These are phyloP conservation scores for Naematelia encephala DNA, from an alignment of 768 basidiomycete genomes.

Conservation along the genomic window DNA sequence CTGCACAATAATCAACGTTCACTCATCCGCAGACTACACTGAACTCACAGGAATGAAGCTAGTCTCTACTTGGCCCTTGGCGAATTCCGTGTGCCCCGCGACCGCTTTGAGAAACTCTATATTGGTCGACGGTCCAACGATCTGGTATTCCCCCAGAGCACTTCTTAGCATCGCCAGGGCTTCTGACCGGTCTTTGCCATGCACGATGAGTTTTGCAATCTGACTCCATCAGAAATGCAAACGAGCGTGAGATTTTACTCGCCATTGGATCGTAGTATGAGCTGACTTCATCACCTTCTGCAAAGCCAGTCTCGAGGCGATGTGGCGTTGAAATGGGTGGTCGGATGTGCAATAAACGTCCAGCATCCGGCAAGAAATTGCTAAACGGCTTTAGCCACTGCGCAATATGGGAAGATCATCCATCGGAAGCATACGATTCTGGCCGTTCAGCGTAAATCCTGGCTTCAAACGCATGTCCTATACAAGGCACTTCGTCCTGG, in stretches of 20 bases:
- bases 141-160: slow-evolving; percentile 81
- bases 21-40: too few relatives aligned
- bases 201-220: slow-evolving; percentile 65
- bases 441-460: slow-evolving; percentile 95
- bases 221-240: not conserved
- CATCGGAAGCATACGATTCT: slow-evolving; percentile 57
- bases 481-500: slow-evolving; percentile 75
- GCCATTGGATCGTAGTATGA: slow-evolving; percentile 49
- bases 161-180: slow-evolving; percentile 74
- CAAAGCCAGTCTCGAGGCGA: slow-evolving; percentile 87
- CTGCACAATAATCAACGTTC: too few relatives aligned
- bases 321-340: slow-evolving; percentile 73
- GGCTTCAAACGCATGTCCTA: slow-evolving; percentile 91
- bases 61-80: slow-evolving; percentile 77
- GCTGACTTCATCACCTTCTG: slow-evolving; percentile 54
- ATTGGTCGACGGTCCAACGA: slow-evolving; percentile 88
- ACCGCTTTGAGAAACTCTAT: slow-evolving; percentile 78
- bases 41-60: slow-evolving; percentile 76
- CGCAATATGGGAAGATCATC: not conserved
- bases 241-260: not conserved
- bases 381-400: slow-evolving; percentile 15
- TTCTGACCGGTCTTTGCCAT: slow-evolving; percentile 76
- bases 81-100: slow-evolving; percentile 73
- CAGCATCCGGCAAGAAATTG: slow-evolving; percentile 88
- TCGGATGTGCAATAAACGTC: slow-evolving; percentile 72